Evolutionary conservation across 2,329 filamentous ascomycete genomes (phyloP).

Genomic region (Cladosporium sp.): DNA sequence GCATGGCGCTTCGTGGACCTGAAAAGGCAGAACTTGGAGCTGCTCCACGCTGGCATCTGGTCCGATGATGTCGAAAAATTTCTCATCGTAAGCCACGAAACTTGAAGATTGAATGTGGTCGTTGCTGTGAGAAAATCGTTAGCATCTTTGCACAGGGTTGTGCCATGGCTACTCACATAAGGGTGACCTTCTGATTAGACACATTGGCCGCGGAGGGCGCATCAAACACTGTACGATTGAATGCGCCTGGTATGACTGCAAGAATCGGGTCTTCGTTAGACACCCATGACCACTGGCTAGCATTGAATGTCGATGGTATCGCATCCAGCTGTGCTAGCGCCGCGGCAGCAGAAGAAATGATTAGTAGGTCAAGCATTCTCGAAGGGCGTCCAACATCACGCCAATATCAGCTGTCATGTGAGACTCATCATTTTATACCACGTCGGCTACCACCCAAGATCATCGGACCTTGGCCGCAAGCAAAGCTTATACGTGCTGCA

Average conservation of each 20-base stretch:
- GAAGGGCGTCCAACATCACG: too few relatives aligned
- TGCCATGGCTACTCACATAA: too few relatives aligned
- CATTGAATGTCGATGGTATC: background rate
- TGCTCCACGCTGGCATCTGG: constrained; percentile 21
- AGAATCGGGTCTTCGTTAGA: constrained; percentile 3
- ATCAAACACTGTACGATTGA: constrained; percentile 9
- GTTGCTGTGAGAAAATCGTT: background rate
- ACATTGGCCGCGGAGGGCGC: constrained; percentile 5
- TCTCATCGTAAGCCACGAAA: constrained; percentile 26
- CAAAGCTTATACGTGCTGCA: background rate
- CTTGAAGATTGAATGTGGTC: constrained; percentile 18
- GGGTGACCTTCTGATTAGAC: background rate
- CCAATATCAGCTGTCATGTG: background rate
- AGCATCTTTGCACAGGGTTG: too few relatives aligned
- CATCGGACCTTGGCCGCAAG: background rate
- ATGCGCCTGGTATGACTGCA: constrained; percentile 3
- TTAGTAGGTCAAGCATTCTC: background rate
- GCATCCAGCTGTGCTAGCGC: background rate
- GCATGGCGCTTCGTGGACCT: constrained; percentile 26
- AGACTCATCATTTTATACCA: background rate
- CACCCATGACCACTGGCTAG: background rate
- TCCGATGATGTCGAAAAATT: constrained; percentile 25
- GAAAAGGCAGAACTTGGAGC: constrained; percentile 20
- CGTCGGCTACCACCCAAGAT: background rate
- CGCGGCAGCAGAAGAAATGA: background rate